These are phyloP conservation scores for Linum trigynum DNA, from an alignment of 345 rosid species.

Conservation along the genomic window DNA sequence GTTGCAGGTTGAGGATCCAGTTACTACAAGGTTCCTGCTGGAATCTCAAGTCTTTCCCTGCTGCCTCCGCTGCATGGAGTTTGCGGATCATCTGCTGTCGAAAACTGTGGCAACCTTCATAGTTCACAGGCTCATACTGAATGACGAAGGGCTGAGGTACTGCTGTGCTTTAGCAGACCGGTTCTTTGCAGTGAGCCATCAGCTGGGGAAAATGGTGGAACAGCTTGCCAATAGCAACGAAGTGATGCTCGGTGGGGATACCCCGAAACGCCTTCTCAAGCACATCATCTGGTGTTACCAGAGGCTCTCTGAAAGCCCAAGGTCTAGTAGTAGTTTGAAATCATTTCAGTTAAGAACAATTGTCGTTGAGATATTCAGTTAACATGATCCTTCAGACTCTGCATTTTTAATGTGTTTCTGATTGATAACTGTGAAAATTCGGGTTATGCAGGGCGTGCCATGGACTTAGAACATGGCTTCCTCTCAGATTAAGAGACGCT, in stretches of 20 bases:
- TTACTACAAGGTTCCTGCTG: constrained; percentile 35
- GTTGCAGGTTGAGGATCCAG: constrained; percentile 35
- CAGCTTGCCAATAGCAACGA: constrained; percentile 8
- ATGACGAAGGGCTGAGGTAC: constrained; percentile 32
- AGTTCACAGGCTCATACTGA: constrained; percentile 26
- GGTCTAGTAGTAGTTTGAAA: constrained; percentile 21
- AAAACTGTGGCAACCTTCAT: constrained; percentile 43
- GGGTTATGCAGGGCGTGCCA: constrained; percentile 2
- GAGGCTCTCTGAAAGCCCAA: constrained; percentile 35
- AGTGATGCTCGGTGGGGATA: background rate
- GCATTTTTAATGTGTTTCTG: no score
- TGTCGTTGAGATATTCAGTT: no score
- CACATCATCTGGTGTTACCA: constrained; percentile 34
- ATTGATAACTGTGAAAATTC: no score
- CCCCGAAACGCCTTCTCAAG: constrained; percentile 22
- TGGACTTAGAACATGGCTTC: background rate
- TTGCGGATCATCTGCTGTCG: constrained; percentile 28
- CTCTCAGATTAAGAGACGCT: background rate
- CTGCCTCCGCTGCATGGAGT: constrained; percentile 42
- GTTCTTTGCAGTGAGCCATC: constrained; percentile 17
- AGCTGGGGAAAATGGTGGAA: constrained; percentile 22
- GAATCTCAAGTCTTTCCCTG: constrained; percentile 31
- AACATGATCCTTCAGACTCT: no score
- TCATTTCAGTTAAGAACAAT: no score
- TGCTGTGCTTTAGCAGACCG: constrained; percentile 32